A percentile compares a stretch with the other conserved stretches of the same genome.
These are phyloP conservation scores for Lentinus brumalis DNA, from an alignment of 768 basidiomycete species.

Conservation along the genomic window DNA sequence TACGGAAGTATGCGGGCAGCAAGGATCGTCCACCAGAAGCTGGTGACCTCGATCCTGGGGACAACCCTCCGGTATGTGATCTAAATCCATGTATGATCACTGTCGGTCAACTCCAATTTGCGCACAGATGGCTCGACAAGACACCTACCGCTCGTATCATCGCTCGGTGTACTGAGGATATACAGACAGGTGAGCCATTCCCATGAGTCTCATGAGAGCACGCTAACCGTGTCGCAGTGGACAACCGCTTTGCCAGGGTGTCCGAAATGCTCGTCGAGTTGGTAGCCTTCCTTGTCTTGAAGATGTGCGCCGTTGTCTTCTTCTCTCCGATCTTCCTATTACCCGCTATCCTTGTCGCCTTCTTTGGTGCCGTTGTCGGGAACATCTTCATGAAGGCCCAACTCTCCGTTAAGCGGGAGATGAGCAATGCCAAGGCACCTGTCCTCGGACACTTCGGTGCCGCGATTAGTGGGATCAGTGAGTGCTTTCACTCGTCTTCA, in stretches of 20 bases:
- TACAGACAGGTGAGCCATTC: constrained; percentile 27
- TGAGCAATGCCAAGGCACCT: constrained; percentile 48
- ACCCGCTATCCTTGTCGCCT: constrained; percentile 36
- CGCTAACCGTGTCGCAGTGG: constrained; percentile 9
- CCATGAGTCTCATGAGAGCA: neutral
- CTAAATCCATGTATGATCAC: too few species aligned
- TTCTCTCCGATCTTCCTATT: constrained; percentile 40
- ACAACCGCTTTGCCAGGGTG: constrained; percentile 11
- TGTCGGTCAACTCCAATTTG: neutral
- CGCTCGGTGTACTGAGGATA: constrained; percentile 34
- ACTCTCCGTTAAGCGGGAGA: constrained; percentile 52
- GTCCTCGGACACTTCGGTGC: constrained; percentile 53
- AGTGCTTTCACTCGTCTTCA: constrained; percentile 7
- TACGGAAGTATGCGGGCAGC: constrained; percentile 56
- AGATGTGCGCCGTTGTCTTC: constrained; percentile 36
- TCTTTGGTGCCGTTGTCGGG: constrained; percentile 40
- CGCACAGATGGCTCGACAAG: constrained; percentile 36
- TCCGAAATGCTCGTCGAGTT: constrained; percentile 7
- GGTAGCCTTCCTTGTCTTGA: constrained; percentile 37
- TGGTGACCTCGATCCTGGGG: constrained; percentile 55
- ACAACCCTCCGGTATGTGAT: constrained; percentile 62
- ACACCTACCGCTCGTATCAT: constrained; percentile 37
- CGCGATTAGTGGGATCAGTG: constrained; percentile 53
- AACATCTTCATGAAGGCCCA: constrained; percentile 54
- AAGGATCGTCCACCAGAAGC: constrained; percentile 49